phyloP scores from a whole-genome alignment of 192 early-diverging fungal genomes.

The Podila verticillata region DNA sequence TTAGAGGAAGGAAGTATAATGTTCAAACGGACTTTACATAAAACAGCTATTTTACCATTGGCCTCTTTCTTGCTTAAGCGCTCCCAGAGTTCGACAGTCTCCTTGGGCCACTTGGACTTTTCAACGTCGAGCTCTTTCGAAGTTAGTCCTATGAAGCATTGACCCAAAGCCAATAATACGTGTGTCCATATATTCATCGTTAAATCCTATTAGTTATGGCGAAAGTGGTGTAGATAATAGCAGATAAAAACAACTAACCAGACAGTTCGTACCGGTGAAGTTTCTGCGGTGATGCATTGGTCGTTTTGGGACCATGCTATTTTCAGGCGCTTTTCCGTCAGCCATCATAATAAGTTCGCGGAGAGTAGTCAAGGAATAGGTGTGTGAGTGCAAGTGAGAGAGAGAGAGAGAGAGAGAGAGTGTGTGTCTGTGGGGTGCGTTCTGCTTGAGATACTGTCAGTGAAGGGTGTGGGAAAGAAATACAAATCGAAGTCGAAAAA shows the following conservation, averaged over 20 bases:
- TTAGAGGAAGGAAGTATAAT: not conserved
- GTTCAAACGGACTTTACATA: not conserved
- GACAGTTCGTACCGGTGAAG: constrained; percentile 28
- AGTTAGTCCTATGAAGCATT: constrained; percentile 22
- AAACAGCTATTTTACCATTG: constrained; percentile 25
- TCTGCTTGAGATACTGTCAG: not conserved
- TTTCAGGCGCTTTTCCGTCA: constrained; percentile 32
- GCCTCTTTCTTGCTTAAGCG: constrained; percentile 49
- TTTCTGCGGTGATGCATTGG: constrained; percentile 52
- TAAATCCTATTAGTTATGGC: not conserved
- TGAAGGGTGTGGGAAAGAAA: not conserved
- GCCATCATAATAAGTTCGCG: constrained; percentile 22
- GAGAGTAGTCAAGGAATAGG: not conserved
- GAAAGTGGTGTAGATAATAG: not conserved
- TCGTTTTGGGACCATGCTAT: constrained; percentile 31
- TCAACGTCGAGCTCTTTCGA: constrained; percentile 48
- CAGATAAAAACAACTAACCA: not conserved
- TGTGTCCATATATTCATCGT: too few relatives aligned
- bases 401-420: too few relatives aligned
- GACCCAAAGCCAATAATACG: not conserved
- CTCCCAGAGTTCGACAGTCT: constrained; percentile 46
- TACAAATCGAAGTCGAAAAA: not conserved
- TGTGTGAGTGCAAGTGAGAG: not conserved
- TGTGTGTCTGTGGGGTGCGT: not conserved
- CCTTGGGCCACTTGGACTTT: constrained; percentile 48